Conservation (phyloP, 345 rosid species). For the Moricandia arvensis region DNA sequence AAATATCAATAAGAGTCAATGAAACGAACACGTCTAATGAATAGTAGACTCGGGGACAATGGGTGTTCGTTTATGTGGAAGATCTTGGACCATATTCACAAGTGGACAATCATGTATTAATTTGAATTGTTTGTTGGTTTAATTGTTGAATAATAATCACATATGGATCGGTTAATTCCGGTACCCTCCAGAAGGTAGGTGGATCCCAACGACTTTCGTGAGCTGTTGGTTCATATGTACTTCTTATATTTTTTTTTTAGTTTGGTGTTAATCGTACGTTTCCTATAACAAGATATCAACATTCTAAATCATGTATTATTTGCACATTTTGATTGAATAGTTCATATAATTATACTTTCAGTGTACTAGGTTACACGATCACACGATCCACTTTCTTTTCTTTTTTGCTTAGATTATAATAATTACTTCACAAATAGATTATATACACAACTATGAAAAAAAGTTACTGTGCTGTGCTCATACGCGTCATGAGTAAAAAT, state of each 20-base stretch:
- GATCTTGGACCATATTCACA: constrained; percentile 23
- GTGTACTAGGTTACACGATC: neutral
- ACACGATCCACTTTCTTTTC: neutral
- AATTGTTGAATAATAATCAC: neutral
- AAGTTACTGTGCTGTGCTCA: neutral
- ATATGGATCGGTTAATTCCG: constrained; percentile 18
- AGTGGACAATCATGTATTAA: constrained; percentile 3
- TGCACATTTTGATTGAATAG: neutral
- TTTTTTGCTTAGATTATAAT: neutral
- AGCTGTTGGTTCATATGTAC: neutral
- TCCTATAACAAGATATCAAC: neutral
- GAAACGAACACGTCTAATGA: constrained; percentile 30
- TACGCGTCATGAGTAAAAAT: too few relatives aligned
- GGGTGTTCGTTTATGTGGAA: constrained; percentile 22
- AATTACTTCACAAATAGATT: neutral
- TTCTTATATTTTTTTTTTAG: neutral
- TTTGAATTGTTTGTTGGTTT: neutral
- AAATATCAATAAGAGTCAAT: constrained; percentile 5
- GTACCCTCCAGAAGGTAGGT: neutral
- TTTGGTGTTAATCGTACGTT: neutral
- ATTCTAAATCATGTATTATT: neutral
- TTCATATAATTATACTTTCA: neutral
- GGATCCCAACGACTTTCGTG: constrained; percentile 17
- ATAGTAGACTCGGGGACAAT: constrained; percentile 13
- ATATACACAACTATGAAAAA: neutral